Evolutionary conservation across 1,139 yeast genomes (phyloP).

Genomic region (Candida pseudoviswanathii): DNA sequence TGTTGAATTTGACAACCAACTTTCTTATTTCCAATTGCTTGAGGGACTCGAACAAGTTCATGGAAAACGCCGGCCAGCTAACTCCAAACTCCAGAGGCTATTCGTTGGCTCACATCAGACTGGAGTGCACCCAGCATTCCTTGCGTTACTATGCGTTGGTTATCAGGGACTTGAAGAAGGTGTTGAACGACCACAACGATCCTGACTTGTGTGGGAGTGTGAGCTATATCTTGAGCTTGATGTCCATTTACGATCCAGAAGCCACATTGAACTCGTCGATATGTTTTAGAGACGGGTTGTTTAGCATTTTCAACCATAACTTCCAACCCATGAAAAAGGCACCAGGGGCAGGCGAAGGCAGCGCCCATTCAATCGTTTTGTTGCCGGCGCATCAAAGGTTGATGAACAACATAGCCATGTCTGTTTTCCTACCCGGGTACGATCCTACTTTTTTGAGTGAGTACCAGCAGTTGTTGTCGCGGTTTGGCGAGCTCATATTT

Average conservation of each 20-base stretch:
- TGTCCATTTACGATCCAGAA: slow-evolving; percentile 50
- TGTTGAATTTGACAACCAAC: slow-evolving; percentile 43
- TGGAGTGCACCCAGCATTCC: slow-evolving; percentile 14
- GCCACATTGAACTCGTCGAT: slow-evolving; percentile 41
- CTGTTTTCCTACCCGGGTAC: slow-evolving; percentile 43
- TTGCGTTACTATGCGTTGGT: slow-evolving; percentile 42
- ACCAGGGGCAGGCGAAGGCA: slow-evolving; percentile 4
- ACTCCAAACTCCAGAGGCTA: slow-evolving; percentile 2
- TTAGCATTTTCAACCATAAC: slow-evolving; percentile 38
- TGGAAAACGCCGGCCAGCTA: slow-evolving; percentile 4
- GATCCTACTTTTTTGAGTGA: slow-evolving; percentile 36
- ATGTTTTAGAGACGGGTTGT: slow-evolving; percentile 47
- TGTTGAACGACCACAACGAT: slow-evolving; percentile 32
- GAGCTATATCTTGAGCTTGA: slow-evolving; percentile 42
- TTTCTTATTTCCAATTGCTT: slow-evolving; percentile 39
- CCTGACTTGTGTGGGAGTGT: slow-evolving; percentile 41
- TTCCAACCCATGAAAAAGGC: slow-evolving; percentile 24
- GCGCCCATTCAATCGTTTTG: slow-evolving; percentile 18
- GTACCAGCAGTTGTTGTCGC: slow-evolving; percentile 23
- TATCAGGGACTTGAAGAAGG: slow-evolving; percentile 34
- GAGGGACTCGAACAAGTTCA: slow-evolving; percentile 17
- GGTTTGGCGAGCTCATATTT: slow-evolving; percentile 20
- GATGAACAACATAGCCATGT: slow-evolving; percentile 39
- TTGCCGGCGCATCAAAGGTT: slow-evolving; percentile 38
- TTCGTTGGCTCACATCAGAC: slow-evolving; percentile 7